Evolutionary conservation across 2,329 filamentous ascomycete genomes (phyloP).

Genomic region (Penicillium sp.): DNA sequence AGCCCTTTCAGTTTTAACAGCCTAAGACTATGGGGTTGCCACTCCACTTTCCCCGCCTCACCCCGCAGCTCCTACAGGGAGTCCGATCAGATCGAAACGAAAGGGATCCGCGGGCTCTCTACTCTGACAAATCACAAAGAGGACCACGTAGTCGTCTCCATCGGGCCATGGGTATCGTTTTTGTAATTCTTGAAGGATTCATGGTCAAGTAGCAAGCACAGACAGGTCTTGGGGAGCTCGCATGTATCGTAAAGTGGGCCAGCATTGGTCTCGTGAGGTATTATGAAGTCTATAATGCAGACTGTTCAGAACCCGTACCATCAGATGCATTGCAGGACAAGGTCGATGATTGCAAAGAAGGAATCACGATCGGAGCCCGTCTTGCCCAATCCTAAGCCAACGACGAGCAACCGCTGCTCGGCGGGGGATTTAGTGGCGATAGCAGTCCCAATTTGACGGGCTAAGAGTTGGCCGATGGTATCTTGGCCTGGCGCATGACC

Average conservation of each 20-base stretch:
- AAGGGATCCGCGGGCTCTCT: background rate
- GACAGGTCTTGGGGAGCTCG: background rate
- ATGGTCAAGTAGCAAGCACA: background rate
- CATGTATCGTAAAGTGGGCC: background rate
- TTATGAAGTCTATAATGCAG: background rate
- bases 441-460: constrained; percentile 82
- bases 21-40: background rate
- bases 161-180: background rate
- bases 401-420: constrained; percentile 59
- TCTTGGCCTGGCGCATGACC: constrained; percentile 78
- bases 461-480: constrained; percentile 81
- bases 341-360: constrained; percentile 45
- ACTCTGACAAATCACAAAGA: background rate
- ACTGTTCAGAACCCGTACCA: background rate
- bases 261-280: background rate
- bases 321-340: constrained; percentile 42
- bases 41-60: background rate
- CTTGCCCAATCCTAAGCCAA: constrained; percentile 58
- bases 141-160: background rate
- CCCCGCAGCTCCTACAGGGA: background rate
- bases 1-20: background rate
- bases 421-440: constrained; percentile 69
- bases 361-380: constrained; percentile 41
- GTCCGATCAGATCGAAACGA: background rate
- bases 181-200: background rate